Conservation (phyloP, 768 basidiomycete species). For the Panus rudis region DNA sequence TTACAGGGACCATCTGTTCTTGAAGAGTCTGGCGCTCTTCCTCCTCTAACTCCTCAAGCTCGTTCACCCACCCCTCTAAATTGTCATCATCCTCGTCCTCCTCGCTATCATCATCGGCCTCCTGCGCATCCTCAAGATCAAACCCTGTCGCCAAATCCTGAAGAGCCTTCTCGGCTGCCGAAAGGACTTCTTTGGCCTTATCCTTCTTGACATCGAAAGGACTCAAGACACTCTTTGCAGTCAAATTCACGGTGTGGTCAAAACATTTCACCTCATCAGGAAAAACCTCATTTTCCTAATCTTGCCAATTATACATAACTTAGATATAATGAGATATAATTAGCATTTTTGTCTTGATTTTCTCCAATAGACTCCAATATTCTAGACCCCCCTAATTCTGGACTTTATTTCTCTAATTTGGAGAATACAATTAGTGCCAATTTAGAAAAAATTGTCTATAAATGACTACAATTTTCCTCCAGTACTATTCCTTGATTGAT, state of each 20-base stretch:
- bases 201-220: slow-evolving; percentile 9
- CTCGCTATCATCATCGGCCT: background rate
- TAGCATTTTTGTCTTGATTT: too few relatives aligned
- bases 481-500: too few relatives aligned
- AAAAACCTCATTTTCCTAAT: background rate
- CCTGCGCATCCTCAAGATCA: background rate
- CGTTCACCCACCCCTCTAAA: background rate
- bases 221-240: slow-evolving; percentile 3
- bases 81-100: slow-evolving; percentile 3
- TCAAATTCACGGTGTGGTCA: slow-evolving; percentile 10
- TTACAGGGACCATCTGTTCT: slow-evolving; percentile 1
- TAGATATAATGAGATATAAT: too few relatives aligned
- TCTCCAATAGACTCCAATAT: too few relatives aligned
- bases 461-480: too few relatives aligned
- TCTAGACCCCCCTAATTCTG: too few relatives aligned
- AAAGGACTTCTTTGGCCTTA: background rate
- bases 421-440: too few relatives aligned
- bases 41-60: background rate
- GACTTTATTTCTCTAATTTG: too few relatives aligned
- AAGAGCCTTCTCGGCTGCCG: background rate
- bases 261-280: slow-evolving; percentile 10
- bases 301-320: too few relatives aligned
- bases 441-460: too few relatives aligned
- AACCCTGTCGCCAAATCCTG: background rate
- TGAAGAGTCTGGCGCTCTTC: slow-evolving; percentile 5